Evolutionary conservation across 2,329 filamentous ascomycete genomes (phyloP).

Genomic region (Fusarium sambucinum): DNA sequence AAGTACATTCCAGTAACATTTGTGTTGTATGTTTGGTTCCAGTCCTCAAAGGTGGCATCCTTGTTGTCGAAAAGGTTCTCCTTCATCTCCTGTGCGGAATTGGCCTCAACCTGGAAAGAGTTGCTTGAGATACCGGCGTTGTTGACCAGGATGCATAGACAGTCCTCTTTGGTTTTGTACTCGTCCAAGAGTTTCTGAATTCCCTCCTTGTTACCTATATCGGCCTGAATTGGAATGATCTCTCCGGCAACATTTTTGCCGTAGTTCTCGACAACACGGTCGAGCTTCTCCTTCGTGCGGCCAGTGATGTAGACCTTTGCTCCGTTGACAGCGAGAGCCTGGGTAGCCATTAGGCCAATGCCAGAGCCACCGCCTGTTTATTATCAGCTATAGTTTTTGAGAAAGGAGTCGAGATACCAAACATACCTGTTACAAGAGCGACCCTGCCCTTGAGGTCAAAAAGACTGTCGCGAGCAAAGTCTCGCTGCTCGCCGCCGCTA

Average conservation of each 20-base stretch:
- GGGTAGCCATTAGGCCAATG: slow-evolving; percentile 76
- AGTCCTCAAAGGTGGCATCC: slow-evolving; percentile 70
- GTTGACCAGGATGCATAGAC: slow-evolving; percentile 75
- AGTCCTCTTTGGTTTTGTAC: slow-evolving; percentile 65
- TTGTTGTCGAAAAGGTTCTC: slow-evolving; percentile 76
- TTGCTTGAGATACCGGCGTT: slow-evolving; percentile 74
- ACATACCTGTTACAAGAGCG: slow-evolving; percentile 59
- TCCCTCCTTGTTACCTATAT: slow-evolving; percentile 72
- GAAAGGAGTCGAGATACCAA: background rate
- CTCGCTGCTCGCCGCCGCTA: slow-evolving; percentile 41
- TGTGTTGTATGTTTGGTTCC: slow-evolving; percentile 78
- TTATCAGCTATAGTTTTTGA: background rate
- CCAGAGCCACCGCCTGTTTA: slow-evolving; percentile 66
- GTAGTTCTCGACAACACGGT: slow-evolving; percentile 69
- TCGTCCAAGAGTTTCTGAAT: slow-evolving; percentile 69
- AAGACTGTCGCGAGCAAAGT: slow-evolving; percentile 54
- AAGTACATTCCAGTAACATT: slow-evolving; percentile 80
- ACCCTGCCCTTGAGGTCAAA: slow-evolving; percentile 59
- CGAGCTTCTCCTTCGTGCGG: slow-evolving; percentile 71
- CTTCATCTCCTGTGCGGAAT: slow-evolving; percentile 64
- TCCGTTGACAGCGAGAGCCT: slow-evolving; percentile 75
- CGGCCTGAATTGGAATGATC: slow-evolving; percentile 70
- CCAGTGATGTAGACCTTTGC: slow-evolving; percentile 79
- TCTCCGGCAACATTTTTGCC: slow-evolving; percentile 65
- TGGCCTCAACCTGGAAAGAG: slow-evolving; percentile 66